Conservation (phyloP, 768 basidiomycete genomes). For the Tephrocybe sp. region DNA sequence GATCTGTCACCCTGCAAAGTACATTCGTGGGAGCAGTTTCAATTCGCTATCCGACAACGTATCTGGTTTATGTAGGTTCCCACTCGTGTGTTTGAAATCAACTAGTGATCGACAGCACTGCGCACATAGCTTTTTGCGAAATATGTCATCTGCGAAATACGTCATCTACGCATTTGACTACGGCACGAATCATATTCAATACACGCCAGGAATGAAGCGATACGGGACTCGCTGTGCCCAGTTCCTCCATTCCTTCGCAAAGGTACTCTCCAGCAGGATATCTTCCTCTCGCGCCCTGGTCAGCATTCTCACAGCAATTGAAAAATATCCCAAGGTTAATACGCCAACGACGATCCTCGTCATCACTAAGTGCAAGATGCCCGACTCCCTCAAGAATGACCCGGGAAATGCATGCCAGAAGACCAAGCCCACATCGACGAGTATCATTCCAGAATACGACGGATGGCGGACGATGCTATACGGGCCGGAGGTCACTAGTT, state of each 20-base stretch:
- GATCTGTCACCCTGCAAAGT: no score
- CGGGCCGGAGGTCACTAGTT: slow-evolving; percentile 29
- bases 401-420: slow-evolving; percentile 17
- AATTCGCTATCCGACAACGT: no score
- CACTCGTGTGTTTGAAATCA: no score
- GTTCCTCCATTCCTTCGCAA: background rate
- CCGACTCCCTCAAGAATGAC: background rate
- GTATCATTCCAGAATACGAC: slow-evolving; percentile 25
- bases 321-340: background rate
- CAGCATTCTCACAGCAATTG: background rate
- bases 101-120: no score
- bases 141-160: no score
- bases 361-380: background rate
- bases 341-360: background rate
- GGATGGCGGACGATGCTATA: slow-evolving; percentile 35
- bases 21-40: no score
- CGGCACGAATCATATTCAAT: no score
- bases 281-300: background rate
- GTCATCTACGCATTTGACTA: no score
- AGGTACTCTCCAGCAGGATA: background rate
- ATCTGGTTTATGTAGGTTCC: no score
- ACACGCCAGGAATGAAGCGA: background rate
- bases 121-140: no score
- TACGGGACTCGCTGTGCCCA: background rate
- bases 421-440: slow-evolving; percentile 30